Conservation (phyloP, 495 filamentous ascomycete genomes). For the Immersiella caudata region DNA sequence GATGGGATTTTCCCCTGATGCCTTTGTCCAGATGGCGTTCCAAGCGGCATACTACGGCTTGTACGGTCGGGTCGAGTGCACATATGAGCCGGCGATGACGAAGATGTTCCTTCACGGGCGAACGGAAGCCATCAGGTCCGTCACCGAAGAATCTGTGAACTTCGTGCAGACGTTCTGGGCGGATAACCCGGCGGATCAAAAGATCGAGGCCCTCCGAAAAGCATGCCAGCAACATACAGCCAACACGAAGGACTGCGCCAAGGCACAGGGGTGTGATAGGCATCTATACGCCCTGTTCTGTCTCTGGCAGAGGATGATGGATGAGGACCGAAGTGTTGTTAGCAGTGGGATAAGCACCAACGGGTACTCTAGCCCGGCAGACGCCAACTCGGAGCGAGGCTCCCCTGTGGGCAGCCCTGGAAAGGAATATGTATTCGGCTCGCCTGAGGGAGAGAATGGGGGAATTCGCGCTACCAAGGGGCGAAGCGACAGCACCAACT, state of each 20-base stretch:
- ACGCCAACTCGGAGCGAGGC: constrained; percentile 50
- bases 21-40: constrained; percentile 99
- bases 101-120: constrained; percentile 91
- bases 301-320: constrained; percentile 88
- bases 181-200: constrained; percentile 77
- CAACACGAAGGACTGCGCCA: constrained; percentile 84
- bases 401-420: constrained; percentile 55
- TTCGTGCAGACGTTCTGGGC: constrained; percentile 96
- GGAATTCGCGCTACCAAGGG: constrained; percentile 34
- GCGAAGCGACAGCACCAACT: constrained; percentile 43
- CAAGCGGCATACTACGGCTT: constrained; percentile 98
- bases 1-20: constrained; percentile 95
- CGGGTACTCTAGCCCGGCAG: constrained; percentile 62
- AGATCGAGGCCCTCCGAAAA: constrained; percentile 80
- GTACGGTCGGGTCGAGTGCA: constrained; percentile 90
- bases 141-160: constrained; percentile 76
- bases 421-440: constrained; percentile 34
- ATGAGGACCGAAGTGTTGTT: constrained; percentile 65
- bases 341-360: constrained; percentile 55
- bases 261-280: constrained; percentile 88
- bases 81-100: constrained; percentile 98
- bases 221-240: constrained; percentile 81
- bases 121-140: constrained; percentile 89
- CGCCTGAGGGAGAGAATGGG: constrained; percentile 10
- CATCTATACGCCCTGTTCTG: constrained; percentile 94